phyloP scores from a whole-genome alignment of 2,329 filamentous ascomycete genomes.

The Scytalidium lignicola region DNA sequence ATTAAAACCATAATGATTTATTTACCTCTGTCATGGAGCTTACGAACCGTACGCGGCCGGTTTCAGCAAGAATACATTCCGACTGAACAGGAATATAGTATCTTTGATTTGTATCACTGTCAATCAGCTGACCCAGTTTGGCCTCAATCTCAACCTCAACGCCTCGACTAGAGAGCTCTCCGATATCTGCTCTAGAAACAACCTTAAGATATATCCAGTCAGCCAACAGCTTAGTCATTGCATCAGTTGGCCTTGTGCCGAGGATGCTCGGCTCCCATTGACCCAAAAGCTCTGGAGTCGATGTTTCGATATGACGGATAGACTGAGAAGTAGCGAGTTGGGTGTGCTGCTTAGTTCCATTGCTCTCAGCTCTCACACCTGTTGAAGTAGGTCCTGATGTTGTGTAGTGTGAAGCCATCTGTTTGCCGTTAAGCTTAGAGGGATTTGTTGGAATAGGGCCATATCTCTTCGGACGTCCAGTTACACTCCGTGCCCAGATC shows the following conservation, averaged over 20 bases:
- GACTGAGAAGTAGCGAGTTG: conserved; percentile 9
- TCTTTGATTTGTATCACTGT: conserved; percentile 66
- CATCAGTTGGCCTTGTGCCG: conserved; percentile 65
- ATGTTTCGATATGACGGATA: conserved; percentile 8
- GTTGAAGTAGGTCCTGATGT: conserved; percentile 4
- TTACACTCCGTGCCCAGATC: conserved; percentile 35
- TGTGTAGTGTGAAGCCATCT: conserved; percentile 9
- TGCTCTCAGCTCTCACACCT: conserved; percentile 19
- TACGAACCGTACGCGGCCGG: conserved; percentile 62
- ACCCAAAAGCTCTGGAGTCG: conserved; percentile 33
- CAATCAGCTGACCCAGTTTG: conserved; percentile 79
- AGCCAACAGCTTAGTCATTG: conserved; percentile 69
- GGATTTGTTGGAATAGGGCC: conserved; percentile 3
- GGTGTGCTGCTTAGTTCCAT: conserved; percentile 18
- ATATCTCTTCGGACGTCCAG: not conserved
- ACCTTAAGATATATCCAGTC: conserved; percentile 76
- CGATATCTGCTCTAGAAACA: conserved; percentile 59
- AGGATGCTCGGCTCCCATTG: conserved; percentile 66
- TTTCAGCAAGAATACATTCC: conserved; percentile 63
- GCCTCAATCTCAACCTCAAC: conserved; percentile 90
- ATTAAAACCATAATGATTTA: conserved; percentile 5
- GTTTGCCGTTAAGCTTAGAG: conserved; percentile 20
- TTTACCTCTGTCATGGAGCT: conserved; percentile 87
- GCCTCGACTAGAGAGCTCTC: conserved; percentile 56
- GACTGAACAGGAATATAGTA: conserved; percentile 62